These are phyloP conservation scores for Auricularia sp. DNA, from an alignment of 768 basidiomycete species.

Conservation along the genomic window DNA sequence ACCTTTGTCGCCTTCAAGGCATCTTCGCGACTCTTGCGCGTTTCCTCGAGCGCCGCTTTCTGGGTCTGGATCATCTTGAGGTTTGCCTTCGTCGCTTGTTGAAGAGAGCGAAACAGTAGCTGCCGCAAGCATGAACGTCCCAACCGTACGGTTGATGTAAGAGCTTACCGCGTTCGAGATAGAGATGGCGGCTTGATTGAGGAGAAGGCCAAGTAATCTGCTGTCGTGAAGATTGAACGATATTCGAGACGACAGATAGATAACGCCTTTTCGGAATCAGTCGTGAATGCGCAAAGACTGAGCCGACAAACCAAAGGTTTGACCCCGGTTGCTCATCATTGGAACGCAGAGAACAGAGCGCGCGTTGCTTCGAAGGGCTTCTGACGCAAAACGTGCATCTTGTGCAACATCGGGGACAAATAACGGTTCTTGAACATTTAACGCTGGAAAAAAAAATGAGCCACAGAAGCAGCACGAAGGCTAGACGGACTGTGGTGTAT, in stretches of 20 bases:
- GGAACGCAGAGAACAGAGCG: slow-evolving; percentile 59
- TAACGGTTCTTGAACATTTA: slow-evolving; percentile 55
- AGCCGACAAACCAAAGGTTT: slow-evolving; percentile 47
- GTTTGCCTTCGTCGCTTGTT: slow-evolving; percentile 63
- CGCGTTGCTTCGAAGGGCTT: slow-evolving; percentile 42
- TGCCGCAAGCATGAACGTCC: background rate
- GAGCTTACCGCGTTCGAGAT: slow-evolving; percentile 45
- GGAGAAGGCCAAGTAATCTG: slow-evolving; percentile 52
- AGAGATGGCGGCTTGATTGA: slow-evolving; percentile 67
- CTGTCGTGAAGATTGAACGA: slow-evolving; percentile 51
- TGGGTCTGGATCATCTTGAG: slow-evolving; percentile 70
- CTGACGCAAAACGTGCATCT: slow-evolving; percentile 60
- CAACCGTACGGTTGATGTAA: background rate
- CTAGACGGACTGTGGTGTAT: slow-evolving; percentile 50
- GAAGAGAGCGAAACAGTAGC: slow-evolving; percentile 63
- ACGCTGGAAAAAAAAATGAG: slow-evolving; percentile 27
- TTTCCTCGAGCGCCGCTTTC: slow-evolving; percentile 56
- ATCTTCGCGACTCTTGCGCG: slow-evolving; percentile 59
- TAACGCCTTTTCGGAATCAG: slow-evolving; percentile 14
- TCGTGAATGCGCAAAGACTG: background rate
- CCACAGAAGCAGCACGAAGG: background rate
- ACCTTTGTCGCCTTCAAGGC: slow-evolving; percentile 67
- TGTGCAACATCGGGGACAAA: slow-evolving; percentile 50
- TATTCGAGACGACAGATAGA: slow-evolving; percentile 57
- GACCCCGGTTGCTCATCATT: slow-evolving; percentile 64